Evolutionary conservation across 352 stramenopile genomes (phyloP), one percentile per base, ranked within the genome.

Genomic region (Globisporangium camurandrum): DNA sequence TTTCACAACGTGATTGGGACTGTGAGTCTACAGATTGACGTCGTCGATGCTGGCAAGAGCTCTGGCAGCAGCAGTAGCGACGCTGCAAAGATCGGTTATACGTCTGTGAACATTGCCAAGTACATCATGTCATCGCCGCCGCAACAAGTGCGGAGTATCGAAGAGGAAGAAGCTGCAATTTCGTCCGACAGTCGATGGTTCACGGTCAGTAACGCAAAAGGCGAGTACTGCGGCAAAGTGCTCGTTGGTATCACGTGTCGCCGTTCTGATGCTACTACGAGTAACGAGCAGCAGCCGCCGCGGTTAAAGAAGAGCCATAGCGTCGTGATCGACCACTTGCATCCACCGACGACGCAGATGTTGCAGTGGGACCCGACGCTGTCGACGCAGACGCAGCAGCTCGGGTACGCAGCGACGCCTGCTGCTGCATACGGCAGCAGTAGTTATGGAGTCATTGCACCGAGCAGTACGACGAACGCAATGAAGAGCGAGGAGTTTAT

Each of bases 191-290:
- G 67, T 36, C 75, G 83, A 27, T 94, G 83, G 83, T 89, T 90
- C 62, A 91, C 83, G 3, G 70, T 94, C 23, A 90, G 83, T 50
- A 94, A 90, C 39, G 60, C 60, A 1, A 92, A 90, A 57, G 83
- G 83, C 12, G 83, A 94, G 49, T 94, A 92, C 59, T 94, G 83
- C 30, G 83, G 83, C 22, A 90, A 90, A 50, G 66, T 94, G 16
- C 79, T 88, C 57, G 49, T 94, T 1, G 78, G 78, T 7, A 88
- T 94, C 20, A 90, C 76, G 11, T 92, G 80, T 36, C 65, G 71
- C 39, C 69, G 67, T 0, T 54, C 51, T 4, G 67, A 69, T 9
- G 54, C 52, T 26, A 41, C 17, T 19, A 41, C 5, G 9, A 19
- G 59, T 1, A 43, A 52, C 9, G 63, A 71, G 36, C 22, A 24